A percentile compares a stretch with the other conserved stretches of the same genome.
These are phyloP conservation scores for Musa itinerans DNA, from an alignment of 176 grass and related monocot genomes.

Conservation along the genomic window DNA sequence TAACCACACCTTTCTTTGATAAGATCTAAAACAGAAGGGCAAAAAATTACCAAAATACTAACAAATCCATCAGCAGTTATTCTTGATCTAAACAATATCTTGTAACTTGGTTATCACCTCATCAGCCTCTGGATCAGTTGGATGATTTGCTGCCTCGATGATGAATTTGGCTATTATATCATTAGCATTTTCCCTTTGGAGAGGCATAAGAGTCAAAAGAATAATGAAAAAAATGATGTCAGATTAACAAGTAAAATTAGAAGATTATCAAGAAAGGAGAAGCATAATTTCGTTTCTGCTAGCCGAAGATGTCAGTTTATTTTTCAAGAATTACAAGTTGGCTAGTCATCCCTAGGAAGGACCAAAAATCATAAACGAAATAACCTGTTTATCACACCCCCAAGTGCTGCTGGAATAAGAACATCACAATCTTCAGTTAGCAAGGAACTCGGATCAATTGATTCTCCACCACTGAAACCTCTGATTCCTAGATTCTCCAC, in stretches of 20 bases:
- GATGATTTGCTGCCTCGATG: conserved; percentile 97
- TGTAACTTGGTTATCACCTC: conserved; percentile 36
- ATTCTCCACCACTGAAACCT: conserved; percentile 55
- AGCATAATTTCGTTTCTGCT: no score
- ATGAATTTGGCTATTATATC: conserved; percentile 92
- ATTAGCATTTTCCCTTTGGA: conserved; percentile 73
- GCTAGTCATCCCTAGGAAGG: neutral
- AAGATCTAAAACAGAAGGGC: conserved; percentile 46
- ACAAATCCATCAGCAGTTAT: no score
- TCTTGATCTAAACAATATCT: neutral
- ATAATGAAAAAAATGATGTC: neutral
- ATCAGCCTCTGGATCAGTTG: conserved; percentile 86
- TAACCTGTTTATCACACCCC: conserved; percentile 65
- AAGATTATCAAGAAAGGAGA: neutral
- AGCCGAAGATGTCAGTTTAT: no score
- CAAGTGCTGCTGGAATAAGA: conserved; percentile 73
- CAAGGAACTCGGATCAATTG: conserved; percentile 43
- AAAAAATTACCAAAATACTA: neutral
- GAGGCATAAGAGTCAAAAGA: neutral
- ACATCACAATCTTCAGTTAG: conserved; percentile 83
- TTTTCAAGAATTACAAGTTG: no score
- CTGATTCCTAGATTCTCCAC: conserved; percentile 48
- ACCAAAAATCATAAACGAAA: conserved; percentile 20
- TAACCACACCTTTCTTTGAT: conserved; percentile 81
- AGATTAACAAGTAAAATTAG: neutral